Base-by-base conservation (phyloP, 176 grass and related monocot genomes). In the Coix lacrymajobi region DNA sequence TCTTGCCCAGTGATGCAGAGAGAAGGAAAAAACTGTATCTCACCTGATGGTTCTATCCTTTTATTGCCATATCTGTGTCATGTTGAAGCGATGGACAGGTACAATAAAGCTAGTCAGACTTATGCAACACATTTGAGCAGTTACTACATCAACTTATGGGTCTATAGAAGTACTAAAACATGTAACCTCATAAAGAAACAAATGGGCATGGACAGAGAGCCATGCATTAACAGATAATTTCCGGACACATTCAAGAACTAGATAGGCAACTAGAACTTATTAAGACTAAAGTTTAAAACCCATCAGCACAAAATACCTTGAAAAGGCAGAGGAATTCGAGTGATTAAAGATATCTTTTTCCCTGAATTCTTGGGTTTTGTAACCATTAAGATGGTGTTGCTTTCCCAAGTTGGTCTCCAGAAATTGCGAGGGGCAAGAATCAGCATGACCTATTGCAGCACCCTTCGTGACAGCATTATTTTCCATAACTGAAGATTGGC, bases 281-380 rank as follows among this genome's bases (percentile, higher is more conserved):
- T 30, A 25, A 19, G 38, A 80, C 67, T n/a, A 73, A 75, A 75
- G 51, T 34, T 68, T 31, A 20, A 62, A 84, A 37, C 9, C 11
- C 58, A 76, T 67, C 52, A 75, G 70, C 13, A 87, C 26, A 3
- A 16, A 62, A 43, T 89, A 98, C 92, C 92, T 98, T 19, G 88
- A 94, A 79, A 99, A 96, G 57, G 89, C 91, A 81, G 97, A 99
- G 52, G 80, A 92, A 85, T 92, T 86, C 8, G 96, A 99, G 85
- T 99, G 93, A 84, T 91, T 99, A 41, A 93, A 86, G 37, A 89
- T 81, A 85, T 96, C 90, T 43, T 92, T 92, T 80, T 87, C 74
- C 80, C 63, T 93, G 34, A 85, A 62, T 29, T 83, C 84, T 31
- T 80, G 62, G 52, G 83, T 85, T 37, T 81, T 22, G 76, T 56